Evolutionary conservation across 2,329 filamentous ascomycete species (phyloP).

Genomic region (Alternaria gaisen): DNA sequence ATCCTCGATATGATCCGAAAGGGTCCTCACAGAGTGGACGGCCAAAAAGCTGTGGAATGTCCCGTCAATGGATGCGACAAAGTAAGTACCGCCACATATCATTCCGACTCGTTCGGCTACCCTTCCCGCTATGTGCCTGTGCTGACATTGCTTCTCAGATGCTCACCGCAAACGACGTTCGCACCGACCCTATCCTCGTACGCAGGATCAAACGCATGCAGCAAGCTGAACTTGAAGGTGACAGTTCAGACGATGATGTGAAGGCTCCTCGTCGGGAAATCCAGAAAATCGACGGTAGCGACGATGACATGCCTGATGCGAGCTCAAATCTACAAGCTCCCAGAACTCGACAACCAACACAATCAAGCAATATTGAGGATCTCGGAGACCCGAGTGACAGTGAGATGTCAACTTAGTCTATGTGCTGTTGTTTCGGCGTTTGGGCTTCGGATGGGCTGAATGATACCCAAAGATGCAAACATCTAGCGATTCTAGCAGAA

Average conservation of each 20-base stretch:
- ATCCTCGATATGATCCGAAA: constrained; percentile 64
- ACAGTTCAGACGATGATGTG: constrained; percentile 38
- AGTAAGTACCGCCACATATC: constrained; percentile 31
- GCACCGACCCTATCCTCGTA: constrained; percentile 42
- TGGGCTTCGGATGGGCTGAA: constrained; percentile 8
- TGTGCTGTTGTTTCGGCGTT: background rate
- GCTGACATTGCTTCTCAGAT: constrained; percentile 32
- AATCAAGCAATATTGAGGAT: constrained; percentile 32
- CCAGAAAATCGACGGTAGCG: constrained; percentile 3
- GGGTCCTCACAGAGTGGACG: constrained; percentile 31
- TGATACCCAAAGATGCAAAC: background rate
- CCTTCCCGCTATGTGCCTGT: background rate
- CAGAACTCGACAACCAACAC: constrained; percentile 22
- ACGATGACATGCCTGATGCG: background rate
- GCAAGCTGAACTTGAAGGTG: constrained; percentile 33
- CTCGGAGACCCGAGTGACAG: constrained; percentile 29
- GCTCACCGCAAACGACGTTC: constrained; percentile 41
- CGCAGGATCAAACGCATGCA: constrained; percentile 52
- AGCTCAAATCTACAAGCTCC: constrained; percentile 11
- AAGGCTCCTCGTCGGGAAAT: constrained; percentile 10
- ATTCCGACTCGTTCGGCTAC: background rate
- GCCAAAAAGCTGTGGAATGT: constrained; percentile 60
- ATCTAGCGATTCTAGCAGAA: background rate
- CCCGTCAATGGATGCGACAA: constrained; percentile 71
- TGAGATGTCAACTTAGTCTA: constrained; percentile 7